Base-by-base conservation (phyloP, 768 basidiomycete species). In the Paxillus rubicundulus region DNA sequence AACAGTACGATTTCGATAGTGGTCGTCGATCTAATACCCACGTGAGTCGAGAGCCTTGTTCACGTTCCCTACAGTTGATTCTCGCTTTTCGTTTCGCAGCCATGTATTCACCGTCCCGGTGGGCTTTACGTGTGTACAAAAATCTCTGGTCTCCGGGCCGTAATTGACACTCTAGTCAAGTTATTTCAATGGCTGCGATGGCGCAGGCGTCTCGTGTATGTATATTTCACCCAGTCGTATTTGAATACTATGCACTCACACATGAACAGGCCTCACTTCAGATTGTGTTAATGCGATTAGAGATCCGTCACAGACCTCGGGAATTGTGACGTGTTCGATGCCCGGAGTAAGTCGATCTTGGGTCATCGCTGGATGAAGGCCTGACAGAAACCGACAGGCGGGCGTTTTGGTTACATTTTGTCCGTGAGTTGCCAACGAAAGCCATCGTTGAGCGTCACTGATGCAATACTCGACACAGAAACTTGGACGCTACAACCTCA, bases 251-350 rank as follows among this genome's bases (percentile, higher is more conserved):
- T 17, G 17, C 21, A 9, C 24, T 49, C 20, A 49, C 20, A 49
- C 27, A 38, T 28, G 13, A 16, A 7, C 37, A 49, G 47, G 47
- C 28, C 21, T 49, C 13, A 16, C 47, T 9, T 30, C 47, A 16
- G 21, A 39, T 27, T 49, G 47, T 38, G 47, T 49, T 37, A 49
- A 49, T 33, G 47, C 47, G 8, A 49, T 49, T n/a, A 20, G 47
- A 8, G 47, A 49, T n/a, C 47, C 47, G 5, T 39, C 47, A 14
- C 33, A 49, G 38, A 39, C 2, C 21, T 40, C 47, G 3, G 47
- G 47, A 24, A 49, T 49, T 3, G 47, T 49, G 16, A 49, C 47
- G 9, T 49, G 47, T n/a, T 37, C 47, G 38, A 33, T 39, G 18
- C 9, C 36, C 13, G 47, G 47, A 14, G 47, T 49, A 21, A 37